Percentiles rank a stretch among this genome's conserved stretches.
Evolutionary conservation across 768 basidiomycete species (phyloP).

Genomic region (Gymnopilus junonius): DNA sequence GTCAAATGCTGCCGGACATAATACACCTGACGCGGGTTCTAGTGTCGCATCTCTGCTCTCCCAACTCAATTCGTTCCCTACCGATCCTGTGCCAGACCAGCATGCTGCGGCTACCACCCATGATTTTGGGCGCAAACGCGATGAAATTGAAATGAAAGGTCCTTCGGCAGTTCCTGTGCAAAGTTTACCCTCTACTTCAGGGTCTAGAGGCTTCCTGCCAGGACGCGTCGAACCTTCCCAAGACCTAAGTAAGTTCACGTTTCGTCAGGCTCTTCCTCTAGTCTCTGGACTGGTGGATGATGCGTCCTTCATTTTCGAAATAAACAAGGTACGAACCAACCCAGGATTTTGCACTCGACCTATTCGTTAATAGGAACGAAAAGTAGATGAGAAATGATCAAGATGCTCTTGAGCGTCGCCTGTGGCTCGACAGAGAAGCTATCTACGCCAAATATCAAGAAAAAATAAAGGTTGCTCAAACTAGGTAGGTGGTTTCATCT

Average conservation of each 20-base stretch:
- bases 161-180: not conserved
- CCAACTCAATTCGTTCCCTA: conserved; percentile 50
- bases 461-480: conserved; percentile 69
- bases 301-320: conserved; percentile 48
- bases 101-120: not conserved
- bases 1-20: not conserved
- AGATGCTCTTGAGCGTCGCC: conserved; percentile 62
- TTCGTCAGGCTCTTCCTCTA: conserved; percentile 71
- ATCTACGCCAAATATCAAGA: conserved; percentile 72
- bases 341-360: not conserved
- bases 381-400: conserved; percentile 66
- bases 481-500: conserved; percentile 53
- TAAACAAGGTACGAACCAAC: conserved; percentile 52
- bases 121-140: conserved; percentile 2
- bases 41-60: conserved; percentile 69
- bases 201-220: not conserved
- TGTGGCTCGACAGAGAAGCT: conserved; percentile 69
- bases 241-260: conserved; percentile 46
- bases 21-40: conserved; percentile 8
- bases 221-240: not conserved
- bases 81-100: conserved; percentile 9
- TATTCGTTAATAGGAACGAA: conserved; percentile 37
- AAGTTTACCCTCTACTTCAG: not conserved
- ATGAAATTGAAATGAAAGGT: not conserved
- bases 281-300: conserved; percentile 65